Evolutionary conservation across 768 basidiomycete genomes (phyloP), one percentile per base, ranked within the genome.

Genomic region (Cystofilobasidium macerans): DNA sequence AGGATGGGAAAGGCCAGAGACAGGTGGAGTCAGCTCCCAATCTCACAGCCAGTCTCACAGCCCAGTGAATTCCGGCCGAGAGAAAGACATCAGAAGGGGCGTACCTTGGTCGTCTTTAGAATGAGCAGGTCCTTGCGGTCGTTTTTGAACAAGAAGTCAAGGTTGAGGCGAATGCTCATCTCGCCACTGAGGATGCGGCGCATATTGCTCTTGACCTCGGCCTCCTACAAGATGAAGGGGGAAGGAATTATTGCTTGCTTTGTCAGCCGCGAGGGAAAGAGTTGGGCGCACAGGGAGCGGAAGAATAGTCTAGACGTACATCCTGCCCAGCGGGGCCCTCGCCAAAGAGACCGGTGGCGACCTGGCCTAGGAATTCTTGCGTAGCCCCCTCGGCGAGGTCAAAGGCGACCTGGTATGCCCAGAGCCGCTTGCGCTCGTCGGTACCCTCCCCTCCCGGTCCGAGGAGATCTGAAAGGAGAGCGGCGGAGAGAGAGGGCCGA

Each of bases 141-240:
- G 76, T 93, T 93, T 69, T 87, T 85, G 77, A 88, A 87, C 66
- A 99, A 82, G 81, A 99, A 98, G 77, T 98, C 89, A 56, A 94
- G 84, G 76, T 94, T 92, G 33, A 97, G 78, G 72, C 89, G 89
- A 65, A 94, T 88, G 36, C 88, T 90, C 74, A 89, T 89, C 72
- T 89, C 88, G 24, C 95, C 95, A 14, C 84, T 86, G 28, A 99
- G 79, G 70, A 99, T 95, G 65, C 80, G 82, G 64, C 86, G 84
- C 42, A 95, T 78, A 69, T 87, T 85, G 69, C 22, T 68, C 36
- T 70, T 36, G 18, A 60, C 33, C n/a, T 53, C 63, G 40, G 70
- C 61, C 69, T 70, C 38, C n/a, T 13, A 13, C 45, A n/a, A 6
- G 2, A n/a, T 4, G n/a, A 24, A 32, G 33, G 24, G 56, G 38